A percentile compares a stretch with the other conserved stretches of the same genome.
phyloP scores from a whole-genome alignment of 371 early-diverging fungal genomes.

The Syncephalastrum racemosum region DNA sequence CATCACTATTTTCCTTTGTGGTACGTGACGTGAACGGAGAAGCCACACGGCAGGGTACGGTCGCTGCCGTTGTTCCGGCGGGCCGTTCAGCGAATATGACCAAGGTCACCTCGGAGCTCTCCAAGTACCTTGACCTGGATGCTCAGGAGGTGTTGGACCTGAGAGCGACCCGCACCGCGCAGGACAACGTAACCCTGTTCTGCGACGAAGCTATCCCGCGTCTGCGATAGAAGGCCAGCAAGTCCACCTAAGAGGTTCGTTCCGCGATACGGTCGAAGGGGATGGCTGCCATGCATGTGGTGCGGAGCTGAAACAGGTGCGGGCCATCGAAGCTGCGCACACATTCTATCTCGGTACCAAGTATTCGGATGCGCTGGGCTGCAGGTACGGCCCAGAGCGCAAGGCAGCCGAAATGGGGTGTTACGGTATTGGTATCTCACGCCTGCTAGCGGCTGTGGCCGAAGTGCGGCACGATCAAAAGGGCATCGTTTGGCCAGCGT shows the following conservation, averaged over 20 bases:
- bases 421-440: constrained; percentile 85
- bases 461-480: constrained; percentile 65
- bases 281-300: constrained; percentile 69
- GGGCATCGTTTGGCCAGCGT: constrained; percentile 78
- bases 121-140: too few species aligned
- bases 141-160: too few species aligned
- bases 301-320: constrained; percentile 41
- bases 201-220: constrained; percentile 1
- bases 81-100: too few species aligned
- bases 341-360: constrained; percentile 89
- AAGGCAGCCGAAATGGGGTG: constrained; percentile 87
- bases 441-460: constrained; percentile 77
- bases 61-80: too few species aligned
- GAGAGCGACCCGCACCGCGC: too few species aligned
- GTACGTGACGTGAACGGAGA: too few species aligned
- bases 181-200: too few species aligned
- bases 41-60: not conserved
- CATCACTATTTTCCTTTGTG: too few species aligned
- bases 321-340: constrained; percentile 90
- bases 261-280: constrained; percentile 56
- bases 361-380: constrained; percentile 73
- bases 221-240: not conserved
- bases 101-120: too few species aligned
- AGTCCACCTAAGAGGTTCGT: constrained; percentile 43
- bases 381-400: constrained; percentile 44